Percentiles rank a stretch among this genome's conserved stretches.
Evolutionary conservation across 192 early-diverging fungal genomes (phyloP).

Genomic region (Paraglomus brasilianum): DNA sequence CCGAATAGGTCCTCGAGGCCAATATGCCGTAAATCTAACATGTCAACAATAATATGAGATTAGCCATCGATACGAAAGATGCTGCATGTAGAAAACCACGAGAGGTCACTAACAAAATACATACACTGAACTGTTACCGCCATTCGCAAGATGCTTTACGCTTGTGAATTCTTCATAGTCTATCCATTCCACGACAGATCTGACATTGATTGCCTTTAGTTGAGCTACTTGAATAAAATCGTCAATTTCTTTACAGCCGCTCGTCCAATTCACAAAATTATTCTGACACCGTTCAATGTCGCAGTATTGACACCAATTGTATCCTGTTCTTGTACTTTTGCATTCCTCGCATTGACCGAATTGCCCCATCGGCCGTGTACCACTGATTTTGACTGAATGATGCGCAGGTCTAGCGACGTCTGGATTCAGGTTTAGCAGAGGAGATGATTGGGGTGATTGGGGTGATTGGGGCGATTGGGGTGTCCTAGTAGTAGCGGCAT

Average conservation of each 20-base stretch:
- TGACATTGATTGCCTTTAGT: background rate
- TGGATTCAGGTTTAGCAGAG: too few relatives aligned
- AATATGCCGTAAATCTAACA: background rate
- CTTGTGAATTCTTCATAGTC: background rate
- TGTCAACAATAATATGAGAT: too few relatives aligned
- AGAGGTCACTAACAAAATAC: too few relatives aligned
- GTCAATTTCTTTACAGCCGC: slow-evolving; percentile 10
- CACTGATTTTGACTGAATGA: too few relatives aligned
- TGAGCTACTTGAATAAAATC: slow-evolving; percentile 9
- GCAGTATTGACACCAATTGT: slow-evolving; percentile 25
- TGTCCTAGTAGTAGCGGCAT: too few relatives aligned
- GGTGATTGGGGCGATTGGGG: too few relatives aligned
- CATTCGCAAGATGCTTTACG: background rate
- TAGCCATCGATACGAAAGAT: too few relatives aligned
- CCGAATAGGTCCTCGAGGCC: slow-evolving; percentile 9
- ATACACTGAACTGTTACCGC: background rate
- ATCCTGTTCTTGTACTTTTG: slow-evolving; percentile 1
- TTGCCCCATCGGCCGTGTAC: too few relatives aligned
- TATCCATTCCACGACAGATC: slow-evolving; percentile 20
- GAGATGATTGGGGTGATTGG: too few relatives aligned
- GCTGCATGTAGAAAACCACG: too few relatives aligned
- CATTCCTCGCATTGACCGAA: background rate
- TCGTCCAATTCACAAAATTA: slow-evolving; percentile 12
- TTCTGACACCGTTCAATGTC: background rate
- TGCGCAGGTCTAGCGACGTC: too few relatives aligned